A percentile compares a stretch with the other conserved stretches of the same genome.
These are phyloP conservation scores for Penicillium paneum DNA, from an alignment of 2,329 filamentous ascomycete species.

Conservation along the genomic window DNA sequence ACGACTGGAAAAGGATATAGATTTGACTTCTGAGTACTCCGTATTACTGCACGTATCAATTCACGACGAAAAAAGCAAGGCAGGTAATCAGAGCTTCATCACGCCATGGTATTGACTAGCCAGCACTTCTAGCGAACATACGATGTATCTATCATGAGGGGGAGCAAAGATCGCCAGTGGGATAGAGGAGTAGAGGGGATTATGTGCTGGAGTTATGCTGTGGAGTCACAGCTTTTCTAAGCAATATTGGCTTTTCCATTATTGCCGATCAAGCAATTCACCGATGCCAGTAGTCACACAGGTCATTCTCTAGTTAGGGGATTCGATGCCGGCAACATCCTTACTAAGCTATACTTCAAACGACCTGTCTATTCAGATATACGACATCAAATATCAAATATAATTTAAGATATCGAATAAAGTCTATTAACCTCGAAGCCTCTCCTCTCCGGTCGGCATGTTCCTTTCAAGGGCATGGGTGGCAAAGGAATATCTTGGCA, in stretches of 20 bases:
- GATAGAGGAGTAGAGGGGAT: not conserved
- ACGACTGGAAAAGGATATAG: not conserved
- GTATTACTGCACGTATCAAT: slow-evolving; percentile 1
- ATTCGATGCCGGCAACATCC: not conserved
- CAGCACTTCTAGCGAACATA: slow-evolving; percentile 3
- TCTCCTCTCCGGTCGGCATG: not conserved
- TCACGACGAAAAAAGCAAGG: not conserved
- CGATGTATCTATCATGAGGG: slow-evolving; percentile 2
- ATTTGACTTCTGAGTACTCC: not conserved
- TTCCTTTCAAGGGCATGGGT: not conserved
- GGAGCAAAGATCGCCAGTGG: not conserved
- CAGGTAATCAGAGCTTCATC: slow-evolving; percentile 1
- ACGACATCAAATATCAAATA: not conserved
- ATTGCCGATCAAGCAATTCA: not conserved
- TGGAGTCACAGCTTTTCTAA: not conserved
- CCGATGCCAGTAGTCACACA: too few species aligned
- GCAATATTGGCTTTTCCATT: not conserved
- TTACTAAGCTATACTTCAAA: not conserved
- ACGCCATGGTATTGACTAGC: not conserved
- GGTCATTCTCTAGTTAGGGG: not conserved
- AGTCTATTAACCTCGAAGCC: not conserved
- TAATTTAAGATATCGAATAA: not conserved
- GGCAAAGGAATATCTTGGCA: not conserved
- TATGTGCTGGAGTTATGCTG: not conserved
- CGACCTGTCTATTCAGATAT: not conserved